These are phyloP conservation scores for Diplodia sapinea DNA, from an alignment of 2,329 filamentous ascomycete species.

Conservation along the genomic window DNA sequence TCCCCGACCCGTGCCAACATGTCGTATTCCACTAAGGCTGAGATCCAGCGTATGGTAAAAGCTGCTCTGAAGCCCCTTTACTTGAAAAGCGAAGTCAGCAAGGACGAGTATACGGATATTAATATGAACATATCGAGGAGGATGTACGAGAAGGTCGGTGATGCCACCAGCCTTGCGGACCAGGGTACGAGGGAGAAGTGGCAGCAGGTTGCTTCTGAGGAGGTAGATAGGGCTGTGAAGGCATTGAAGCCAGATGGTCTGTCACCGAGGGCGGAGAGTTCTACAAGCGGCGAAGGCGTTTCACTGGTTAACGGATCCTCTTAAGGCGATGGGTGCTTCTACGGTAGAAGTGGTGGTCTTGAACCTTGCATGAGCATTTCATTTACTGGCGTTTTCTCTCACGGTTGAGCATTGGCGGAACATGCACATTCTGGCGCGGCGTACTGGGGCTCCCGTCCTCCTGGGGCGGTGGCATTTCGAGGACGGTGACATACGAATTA, in stretches of 20 bases:
- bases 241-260: slow-evolving; percentile 35
- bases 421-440: slow-evolving; percentile 21
- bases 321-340: slow-evolving; percentile 15
- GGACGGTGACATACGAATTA: slow-evolving; percentile 29
- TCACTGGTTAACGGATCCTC: slow-evolving; percentile 13
- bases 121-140: slow-evolving; percentile 88
- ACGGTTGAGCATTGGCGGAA: slow-evolving; percentile 17
- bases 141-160: slow-evolving; percentile 74
- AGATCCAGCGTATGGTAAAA: slow-evolving; percentile 87
- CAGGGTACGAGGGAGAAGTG: slow-evolving; percentile 70
- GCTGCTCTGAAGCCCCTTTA: slow-evolving; percentile 82
- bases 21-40: slow-evolving; percentile 83
- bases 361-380: slow-evolving; percentile 5
- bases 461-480: slow-evolving; percentile 13
- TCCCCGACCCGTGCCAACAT: slow-evolving; percentile 72
- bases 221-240: slow-evolving; percentile 76
- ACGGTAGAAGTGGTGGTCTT: slow-evolving; percentile 5
- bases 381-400: slow-evolving; percentile 17
- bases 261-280: slow-evolving; percentile 15
- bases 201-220: slow-evolving; percentile 76
- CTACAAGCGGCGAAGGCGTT: slow-evolving; percentile 21
- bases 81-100: slow-evolving; percentile 76
- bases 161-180: slow-evolving; percentile 60
- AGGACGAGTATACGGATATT: slow-evolving; percentile 90
- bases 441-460: slow-evolving; percentile 16